Percentiles rank a stretch among this genome's conserved stretches.
These are phyloP conservation scores for Annulohypoxylon stygium DNA, from an alignment of 495 filamentous ascomycete species.

Conservation along the genomic window DNA sequence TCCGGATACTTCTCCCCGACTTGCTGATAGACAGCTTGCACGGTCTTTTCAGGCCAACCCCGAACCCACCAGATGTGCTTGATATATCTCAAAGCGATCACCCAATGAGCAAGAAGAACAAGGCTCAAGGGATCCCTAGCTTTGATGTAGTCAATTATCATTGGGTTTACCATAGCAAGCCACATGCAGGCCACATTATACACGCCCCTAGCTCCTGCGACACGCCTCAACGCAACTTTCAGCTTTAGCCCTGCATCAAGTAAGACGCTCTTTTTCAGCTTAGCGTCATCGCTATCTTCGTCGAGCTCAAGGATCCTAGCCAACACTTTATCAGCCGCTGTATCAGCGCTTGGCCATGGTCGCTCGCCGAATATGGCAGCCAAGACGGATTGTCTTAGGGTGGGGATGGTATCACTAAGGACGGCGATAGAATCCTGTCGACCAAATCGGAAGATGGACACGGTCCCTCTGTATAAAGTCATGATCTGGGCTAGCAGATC, in stretches of 20 bases:
- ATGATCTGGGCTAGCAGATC: slow-evolving; percentile 29
- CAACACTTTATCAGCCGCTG: slow-evolving; percentile 8
- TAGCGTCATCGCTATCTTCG: slow-evolving; percentile 9
- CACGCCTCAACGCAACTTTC: slow-evolving; percentile 2
- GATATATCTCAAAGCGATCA: slow-evolving; percentile 18
- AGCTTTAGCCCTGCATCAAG: slow-evolving; percentile 22
- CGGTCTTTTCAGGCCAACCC: slow-evolving; percentile 15
- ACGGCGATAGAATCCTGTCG: not conserved
- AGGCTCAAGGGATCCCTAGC: slow-evolving; percentile 16
- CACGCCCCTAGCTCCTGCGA: not conserved
- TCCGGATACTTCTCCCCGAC: slow-evolving; percentile 5
- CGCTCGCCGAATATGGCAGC: slow-evolving; percentile 1
- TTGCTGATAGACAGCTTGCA: slow-evolving; percentile 12
- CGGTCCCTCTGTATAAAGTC: slow-evolving; percentile 20
- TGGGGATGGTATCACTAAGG: slow-evolving; percentile 11
- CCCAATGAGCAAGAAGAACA: slow-evolving; percentile 19
- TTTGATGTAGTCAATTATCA: not conserved
- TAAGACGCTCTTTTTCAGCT: slow-evolving; percentile 6
- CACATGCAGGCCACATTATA: slow-evolving; percentile 26
- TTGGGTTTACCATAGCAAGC: slow-evolving; percentile 21
- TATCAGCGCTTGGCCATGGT: slow-evolving; percentile 14
- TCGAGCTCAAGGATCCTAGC: slow-evolving; percentile 11
- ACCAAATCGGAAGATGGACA: slow-evolving; percentile 20
- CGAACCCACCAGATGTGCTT: slow-evolving; percentile 24
- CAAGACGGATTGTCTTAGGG: not conserved